A percentile compares a stretch with the other conserved stretches of the same genome.
These are phyloP conservation scores for Fusarium solani-melongenae DNA, from an alignment of 2,329 filamentous ascomycete genomes.

Conservation along the genomic window DNA sequence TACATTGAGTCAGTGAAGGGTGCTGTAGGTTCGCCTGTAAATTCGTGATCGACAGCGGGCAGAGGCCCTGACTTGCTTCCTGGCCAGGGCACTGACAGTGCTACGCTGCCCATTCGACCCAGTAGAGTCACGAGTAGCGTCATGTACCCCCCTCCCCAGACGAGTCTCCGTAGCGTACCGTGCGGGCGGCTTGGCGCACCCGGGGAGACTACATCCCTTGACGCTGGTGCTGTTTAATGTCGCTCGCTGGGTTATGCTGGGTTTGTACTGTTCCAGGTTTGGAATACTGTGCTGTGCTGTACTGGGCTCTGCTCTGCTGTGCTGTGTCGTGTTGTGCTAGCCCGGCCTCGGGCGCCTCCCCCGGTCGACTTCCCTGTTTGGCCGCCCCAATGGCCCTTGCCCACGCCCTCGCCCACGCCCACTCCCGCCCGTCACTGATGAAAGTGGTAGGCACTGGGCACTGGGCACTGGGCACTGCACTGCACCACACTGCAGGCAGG, in stretches of 20 bases:
- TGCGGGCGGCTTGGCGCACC: constrained; percentile 37
- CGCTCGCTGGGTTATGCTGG: constrained; percentile 7
- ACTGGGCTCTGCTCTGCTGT: constrained; percentile 20
- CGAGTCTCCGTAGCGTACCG: constrained; percentile 34
- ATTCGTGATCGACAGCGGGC: background rate
- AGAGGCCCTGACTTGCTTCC: background rate
- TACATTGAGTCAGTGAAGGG: constrained; percentile 6
- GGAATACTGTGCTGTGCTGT: constrained; percentile 11
- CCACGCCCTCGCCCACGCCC: constrained; percentile 24
- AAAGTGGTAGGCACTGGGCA: constrained; percentile 12
- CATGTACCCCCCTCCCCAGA: constrained; percentile 33
- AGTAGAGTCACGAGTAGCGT: constrained; percentile 8
- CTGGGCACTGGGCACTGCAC: background rate
- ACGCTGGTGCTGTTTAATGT: constrained; percentile 16
- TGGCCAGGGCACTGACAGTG: background rate
- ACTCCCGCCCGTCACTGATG: constrained; percentile 39
- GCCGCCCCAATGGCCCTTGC: constrained; percentile 23
- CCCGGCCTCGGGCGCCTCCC: constrained; percentile 22
- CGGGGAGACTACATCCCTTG: constrained; percentile 27
- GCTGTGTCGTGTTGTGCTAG: constrained; percentile 22
- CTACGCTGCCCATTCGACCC: background rate
- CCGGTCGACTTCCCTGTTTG: constrained; percentile 44
- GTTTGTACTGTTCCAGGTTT: constrained; percentile 28
- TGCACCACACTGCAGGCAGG: background rate
- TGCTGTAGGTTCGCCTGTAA: constrained; percentile 1